Evolutionary conservation across 768 basidiomycete species (phyloP).

Genomic region (Tephrocybe sp.): DNA sequence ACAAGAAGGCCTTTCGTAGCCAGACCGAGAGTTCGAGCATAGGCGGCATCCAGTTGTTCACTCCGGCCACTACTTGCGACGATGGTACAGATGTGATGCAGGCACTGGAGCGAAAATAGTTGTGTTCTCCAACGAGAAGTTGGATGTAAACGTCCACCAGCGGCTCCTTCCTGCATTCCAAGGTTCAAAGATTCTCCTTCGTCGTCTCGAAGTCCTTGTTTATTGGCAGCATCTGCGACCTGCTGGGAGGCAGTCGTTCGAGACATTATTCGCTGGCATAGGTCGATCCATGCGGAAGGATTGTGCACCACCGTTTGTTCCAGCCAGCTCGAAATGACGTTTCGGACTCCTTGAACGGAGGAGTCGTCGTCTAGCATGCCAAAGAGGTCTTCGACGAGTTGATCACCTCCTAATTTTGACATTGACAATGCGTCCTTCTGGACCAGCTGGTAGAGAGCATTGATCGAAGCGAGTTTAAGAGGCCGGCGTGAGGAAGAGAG

Average conservation of each 20-base stretch:
- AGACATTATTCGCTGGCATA: slow-evolving; percentile 97
- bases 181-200: slow-evolving; percentile 89
- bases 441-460: slow-evolving; percentile 94
- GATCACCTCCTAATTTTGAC: slow-evolving; percentile 92
- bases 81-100: slow-evolving; percentile 83
- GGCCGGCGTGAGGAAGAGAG: slow-evolving; percentile 79
- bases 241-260: slow-evolving; percentile 85
- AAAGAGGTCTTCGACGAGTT: slow-evolving; percentile 91
- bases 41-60: slow-evolving; percentile 81
- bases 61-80: slow-evolving; percentile 68
- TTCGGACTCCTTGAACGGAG: slow-evolving; percentile 87
- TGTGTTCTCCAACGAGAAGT: slow-evolving; percentile 96
- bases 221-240: slow-evolving; percentile 59
- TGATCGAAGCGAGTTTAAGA: slow-evolving; percentile 91
- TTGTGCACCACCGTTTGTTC: slow-evolving; percentile 91
- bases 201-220: slow-evolving; percentile 69
- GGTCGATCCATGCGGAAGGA: slow-evolving; percentile 96
- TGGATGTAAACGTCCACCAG: slow-evolving; percentile 36
- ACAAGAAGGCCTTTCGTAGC: slow-evolving; percentile 48
- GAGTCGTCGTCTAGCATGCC: slow-evolving; percentile 94
- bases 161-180: slow-evolving; percentile 43
- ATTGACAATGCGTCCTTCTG: slow-evolving; percentile 91
- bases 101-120: slow-evolving; percentile 87
- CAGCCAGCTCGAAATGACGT: slow-evolving; percentile 92
- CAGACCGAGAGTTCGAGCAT: slow-evolving; percentile 62